Conservation (phyloP, 768 basidiomycete species). For the Tricholoma bakamatsutake region DNA sequence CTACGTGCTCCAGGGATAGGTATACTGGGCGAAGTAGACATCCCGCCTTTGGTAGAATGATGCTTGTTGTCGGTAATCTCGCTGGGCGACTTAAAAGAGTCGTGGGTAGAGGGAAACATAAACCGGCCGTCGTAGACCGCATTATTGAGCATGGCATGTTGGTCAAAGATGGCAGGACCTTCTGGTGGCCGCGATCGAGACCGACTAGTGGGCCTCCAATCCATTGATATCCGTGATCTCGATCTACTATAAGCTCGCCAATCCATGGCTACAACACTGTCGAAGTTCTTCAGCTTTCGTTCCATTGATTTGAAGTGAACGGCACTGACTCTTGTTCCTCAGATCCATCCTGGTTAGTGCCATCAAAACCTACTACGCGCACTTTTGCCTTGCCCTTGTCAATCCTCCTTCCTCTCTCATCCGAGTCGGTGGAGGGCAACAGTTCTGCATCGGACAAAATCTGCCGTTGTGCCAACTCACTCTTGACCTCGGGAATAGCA, state of each 20-base stretch:
- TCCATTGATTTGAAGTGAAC: constrained; percentile 3
- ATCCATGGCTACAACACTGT: constrained; percentile 72
- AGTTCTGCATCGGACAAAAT: constrained; percentile 13
- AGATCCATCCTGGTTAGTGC: constrained; percentile 59
- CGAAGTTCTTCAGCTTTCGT: constrained; percentile 11
- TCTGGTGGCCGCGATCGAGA: constrained; percentile 75
- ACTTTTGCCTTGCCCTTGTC: constrained; percentile 80
- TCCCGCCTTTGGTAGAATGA: constrained; percentile 10
- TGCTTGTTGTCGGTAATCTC: constrained; percentile 16
- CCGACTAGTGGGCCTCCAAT: constrained; percentile 78
- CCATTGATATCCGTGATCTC: constrained; percentile 86
- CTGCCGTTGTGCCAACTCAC: constrained; percentile 15
- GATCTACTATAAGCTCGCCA: constrained; percentile 92
- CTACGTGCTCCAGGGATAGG: constrained; percentile 37
- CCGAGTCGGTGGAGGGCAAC: constrained; percentile 22
- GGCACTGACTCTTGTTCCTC: constrained; percentile 71
- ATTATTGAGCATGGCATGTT: constrained; percentile 27
- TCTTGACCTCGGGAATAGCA: constrained; percentile 9
- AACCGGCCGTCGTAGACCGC: constrained; percentile 36
- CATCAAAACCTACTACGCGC: constrained; percentile 78
- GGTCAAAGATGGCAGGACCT: constrained; percentile 42
- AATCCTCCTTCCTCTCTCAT: constrained; percentile 65
- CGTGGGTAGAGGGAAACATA: constrained; percentile 33
- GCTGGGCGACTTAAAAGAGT: constrained; percentile 22
- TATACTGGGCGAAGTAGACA: constrained; percentile 26